A percentile compares a stretch with the other conserved stretches of the same genome.
Conservation (phyloP, 1,284 basidiomycete genomes). For the Mrakiaceae sp. region DNA sequence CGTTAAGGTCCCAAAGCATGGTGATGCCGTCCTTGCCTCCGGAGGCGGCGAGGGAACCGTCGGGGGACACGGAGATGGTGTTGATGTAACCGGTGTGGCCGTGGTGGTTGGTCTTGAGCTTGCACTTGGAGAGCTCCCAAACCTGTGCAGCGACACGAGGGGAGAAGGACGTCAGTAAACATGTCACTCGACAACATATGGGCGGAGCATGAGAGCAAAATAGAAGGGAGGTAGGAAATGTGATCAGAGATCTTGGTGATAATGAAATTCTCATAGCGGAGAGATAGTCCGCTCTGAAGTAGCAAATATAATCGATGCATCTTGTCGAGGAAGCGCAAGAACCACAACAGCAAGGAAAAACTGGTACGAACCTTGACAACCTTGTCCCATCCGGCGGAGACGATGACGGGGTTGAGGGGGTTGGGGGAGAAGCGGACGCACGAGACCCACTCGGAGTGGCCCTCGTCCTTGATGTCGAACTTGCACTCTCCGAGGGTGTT, state of each 20-base stretch:
- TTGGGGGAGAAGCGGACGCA: slow-evolving; percentile 99
- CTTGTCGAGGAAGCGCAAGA: slow-evolving; percentile 1
- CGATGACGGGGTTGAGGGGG: slow-evolving; percentile 94
- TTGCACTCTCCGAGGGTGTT: slow-evolving; percentile 99
- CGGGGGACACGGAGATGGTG: slow-evolving; percentile 96
- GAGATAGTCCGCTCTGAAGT: slow-evolving; percentile 57
- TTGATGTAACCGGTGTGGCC: slow-evolving; percentile 99
- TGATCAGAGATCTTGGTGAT: slow-evolving; percentile 65
- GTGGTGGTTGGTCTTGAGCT: slow-evolving; percentile 99
- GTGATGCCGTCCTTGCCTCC: slow-evolving; percentile 99
- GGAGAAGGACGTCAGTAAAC: slow-evolving; percentile 12
- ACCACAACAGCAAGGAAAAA: slow-evolving; percentile 9
- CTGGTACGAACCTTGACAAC: slow-evolving; percentile 81
- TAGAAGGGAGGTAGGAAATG: slow-evolving; percentile 21
- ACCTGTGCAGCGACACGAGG: slow-evolving; percentile 47
- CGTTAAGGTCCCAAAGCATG: slow-evolving; percentile 99
- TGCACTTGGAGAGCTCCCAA: slow-evolving; percentile 99
- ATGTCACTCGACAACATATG: background rate
- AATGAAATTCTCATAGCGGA: slow-evolving; percentile 54
- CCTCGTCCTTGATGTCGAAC: slow-evolving; percentile 98
- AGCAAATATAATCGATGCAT: slow-evolving; percentile 53
- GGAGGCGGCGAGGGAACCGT: slow-evolving; percentile 96
- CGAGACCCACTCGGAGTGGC: slow-evolving; percentile 96
- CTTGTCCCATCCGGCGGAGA: slow-evolving; percentile 99
- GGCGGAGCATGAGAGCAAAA: background rate